Percentiles rank a stretch among this genome's conserved stretches.
Evolutionary conservation across 441 rosid species (phyloP).

Genomic region (Syzygium malaccense): DNA sequence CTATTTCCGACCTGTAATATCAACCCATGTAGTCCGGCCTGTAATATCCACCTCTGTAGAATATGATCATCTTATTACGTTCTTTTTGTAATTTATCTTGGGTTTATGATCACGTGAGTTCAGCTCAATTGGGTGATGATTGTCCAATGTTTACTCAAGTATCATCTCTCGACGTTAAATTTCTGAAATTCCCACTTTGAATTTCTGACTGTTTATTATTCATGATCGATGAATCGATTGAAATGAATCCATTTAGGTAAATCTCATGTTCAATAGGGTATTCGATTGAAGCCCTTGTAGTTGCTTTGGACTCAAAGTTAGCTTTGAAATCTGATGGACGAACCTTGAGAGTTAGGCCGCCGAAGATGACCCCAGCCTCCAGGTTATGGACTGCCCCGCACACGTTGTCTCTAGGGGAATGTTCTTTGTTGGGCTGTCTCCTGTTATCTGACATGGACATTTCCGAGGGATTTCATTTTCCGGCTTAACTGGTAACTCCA

Average conservation of each 20-base stretch:
- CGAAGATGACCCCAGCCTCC: neutral
- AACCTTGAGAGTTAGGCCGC: neutral
- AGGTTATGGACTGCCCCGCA: neutral
- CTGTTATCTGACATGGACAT: neutral
- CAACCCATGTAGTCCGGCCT: neutral
- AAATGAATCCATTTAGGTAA: neutral
- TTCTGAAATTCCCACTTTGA: neutral
- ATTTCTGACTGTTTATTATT: neutral
- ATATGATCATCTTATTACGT: neutral
- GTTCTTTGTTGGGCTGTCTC: neutral
- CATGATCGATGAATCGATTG: neutral
- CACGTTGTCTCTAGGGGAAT: accelerated
- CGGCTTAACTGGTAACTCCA: neutral
- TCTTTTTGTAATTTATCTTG: neutral
- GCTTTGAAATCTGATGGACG: neutral
- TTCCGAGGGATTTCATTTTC: neutral
- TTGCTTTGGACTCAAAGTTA: neutral
- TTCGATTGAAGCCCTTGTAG: neutral
- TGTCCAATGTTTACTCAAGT: neutral
- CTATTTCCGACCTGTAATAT: neutral
- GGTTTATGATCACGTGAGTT: neutral
- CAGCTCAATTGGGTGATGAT: neutral
- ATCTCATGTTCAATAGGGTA: neutral
- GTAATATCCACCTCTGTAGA: neutral
- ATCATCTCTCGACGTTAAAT: neutral